These are phyloP conservation scores for Neurospora sp. DNA, from an alignment of 495 filamentous ascomycete genomes.

Conservation along the genomic window DNA sequence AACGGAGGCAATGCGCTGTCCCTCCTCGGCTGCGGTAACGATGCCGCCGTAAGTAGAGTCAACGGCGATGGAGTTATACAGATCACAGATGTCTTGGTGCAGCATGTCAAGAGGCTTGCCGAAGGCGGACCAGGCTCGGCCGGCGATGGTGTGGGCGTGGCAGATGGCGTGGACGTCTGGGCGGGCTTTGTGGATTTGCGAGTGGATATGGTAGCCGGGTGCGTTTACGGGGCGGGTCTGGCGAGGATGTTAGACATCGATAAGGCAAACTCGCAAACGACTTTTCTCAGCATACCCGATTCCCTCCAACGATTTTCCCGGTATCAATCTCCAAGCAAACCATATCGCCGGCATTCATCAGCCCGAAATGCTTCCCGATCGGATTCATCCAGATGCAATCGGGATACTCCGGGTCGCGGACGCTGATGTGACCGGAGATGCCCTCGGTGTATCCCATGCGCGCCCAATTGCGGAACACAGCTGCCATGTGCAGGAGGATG, in stretches of 20 bases:
- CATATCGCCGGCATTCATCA: constrained; percentile 42
- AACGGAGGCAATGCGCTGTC: constrained; percentile 37
- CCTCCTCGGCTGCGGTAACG: constrained; percentile 42
- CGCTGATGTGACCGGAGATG: constrained; percentile 54
- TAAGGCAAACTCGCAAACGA: too few species aligned
- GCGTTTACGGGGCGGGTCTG: constrained; percentile 42
- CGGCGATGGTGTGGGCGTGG: constrained; percentile 44
- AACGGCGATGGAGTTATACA: constrained; percentile 42
- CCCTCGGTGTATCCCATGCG: constrained; percentile 54
- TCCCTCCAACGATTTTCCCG: constrained; percentile 43
- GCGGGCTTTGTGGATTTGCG: constrained; percentile 44
- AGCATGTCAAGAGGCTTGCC: constrained; percentile 49
- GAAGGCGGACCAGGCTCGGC: constrained; percentile 44
- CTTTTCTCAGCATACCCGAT: constrained; percentile 1
- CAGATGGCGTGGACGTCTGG: constrained; percentile 44
- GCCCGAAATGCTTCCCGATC: constrained; percentile 45
- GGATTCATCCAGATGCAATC: constrained; percentile 62
- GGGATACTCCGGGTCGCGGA: constrained; percentile 50
- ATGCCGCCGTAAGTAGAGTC: constrained; percentile 48
- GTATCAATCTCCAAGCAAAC: constrained; percentile 44
- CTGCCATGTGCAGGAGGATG: constrained; percentile 48
- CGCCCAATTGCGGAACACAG: constrained; percentile 48
- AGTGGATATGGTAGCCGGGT: constrained; percentile 61
- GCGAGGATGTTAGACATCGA: not conserved
- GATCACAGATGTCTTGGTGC: constrained; percentile 45